Percentiles rank a stretch among this genome's conserved stretches.
Conservation (phyloP, 148 eudicot genomes). For the Silene uniflora region DNA sequence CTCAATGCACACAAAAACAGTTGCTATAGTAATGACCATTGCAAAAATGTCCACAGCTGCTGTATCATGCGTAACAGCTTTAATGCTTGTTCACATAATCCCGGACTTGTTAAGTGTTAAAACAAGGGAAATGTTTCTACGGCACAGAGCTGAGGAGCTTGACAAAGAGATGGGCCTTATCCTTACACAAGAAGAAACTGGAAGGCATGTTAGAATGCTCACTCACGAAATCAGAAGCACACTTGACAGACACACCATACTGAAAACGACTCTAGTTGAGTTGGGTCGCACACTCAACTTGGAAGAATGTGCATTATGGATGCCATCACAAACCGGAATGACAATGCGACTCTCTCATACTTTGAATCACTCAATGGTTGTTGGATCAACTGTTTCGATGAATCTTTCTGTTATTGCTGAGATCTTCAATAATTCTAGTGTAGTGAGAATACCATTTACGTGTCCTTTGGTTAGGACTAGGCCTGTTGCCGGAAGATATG, state of each 20-base stretch:
- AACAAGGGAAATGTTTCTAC: slow-evolving; percentile 65
- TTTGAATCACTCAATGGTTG: slow-evolving; percentile 49
- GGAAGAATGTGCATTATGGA: slow-evolving; percentile 88
- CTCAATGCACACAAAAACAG: slow-evolving; percentile 68
- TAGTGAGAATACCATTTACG: slow-evolving; percentile 51
- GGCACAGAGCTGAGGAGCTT: slow-evolving; percentile 78
- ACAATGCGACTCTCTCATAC: slow-evolving; percentile 65
- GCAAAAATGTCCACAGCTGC: slow-evolving; percentile 79
- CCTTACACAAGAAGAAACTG: slow-evolving; percentile 82
- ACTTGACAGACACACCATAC: slow-evolving; percentile 71
- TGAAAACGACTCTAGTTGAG: slow-evolving; percentile 78
- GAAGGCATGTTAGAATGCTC: slow-evolving; percentile 90
- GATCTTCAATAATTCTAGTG: slow-evolving; percentile 56
- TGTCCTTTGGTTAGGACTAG: slow-evolving; percentile 59
- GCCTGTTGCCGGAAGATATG: slow-evolving; percentile 45
- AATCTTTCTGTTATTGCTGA: slow-evolving; percentile 54
- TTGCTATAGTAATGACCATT: slow-evolving; percentile 79
- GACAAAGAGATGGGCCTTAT: slow-evolving; percentile 90
- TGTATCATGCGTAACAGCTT: slow-evolving; percentile 82
- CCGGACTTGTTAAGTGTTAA: slow-evolving; percentile 85
- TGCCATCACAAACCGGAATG: slow-evolving; percentile 73
- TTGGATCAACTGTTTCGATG: slow-evolving; percentile 65
- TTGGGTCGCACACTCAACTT: slow-evolving; percentile 72
- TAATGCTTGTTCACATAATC: slow-evolving; percentile 84
- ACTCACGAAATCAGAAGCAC: slow-evolving; percentile 94